These are phyloP conservation scores for Cutaneotrichosporon arboriforme DNA, from an alignment of 1,284 basidiomycete species.

Conservation along the genomic window DNA sequence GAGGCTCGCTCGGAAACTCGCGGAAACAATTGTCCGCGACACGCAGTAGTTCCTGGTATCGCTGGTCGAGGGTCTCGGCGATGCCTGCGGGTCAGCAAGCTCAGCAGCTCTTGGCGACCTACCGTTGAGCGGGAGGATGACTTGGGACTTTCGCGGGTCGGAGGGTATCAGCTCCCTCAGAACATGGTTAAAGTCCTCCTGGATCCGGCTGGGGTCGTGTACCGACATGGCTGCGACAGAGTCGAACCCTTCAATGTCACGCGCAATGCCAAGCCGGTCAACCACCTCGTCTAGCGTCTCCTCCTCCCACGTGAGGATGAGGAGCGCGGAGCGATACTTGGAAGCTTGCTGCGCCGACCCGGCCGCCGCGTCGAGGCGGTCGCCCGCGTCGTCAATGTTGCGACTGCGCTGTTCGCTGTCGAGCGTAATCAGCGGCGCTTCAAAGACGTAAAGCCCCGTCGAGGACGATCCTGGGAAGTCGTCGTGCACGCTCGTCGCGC, in stretches of 20 bases:
- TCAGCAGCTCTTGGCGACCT: slow-evolving; percentile 1
- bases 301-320: slow-evolving; percentile 39
- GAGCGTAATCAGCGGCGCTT: slow-evolving; percentile 24
- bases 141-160: slow-evolving; percentile 20
- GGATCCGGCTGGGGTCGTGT: slow-evolving; percentile 27
- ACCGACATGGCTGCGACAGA: slow-evolving; percentile 25
- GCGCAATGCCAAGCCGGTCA: slow-evolving; percentile 25
- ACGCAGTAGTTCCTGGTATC: slow-evolving; percentile 19
- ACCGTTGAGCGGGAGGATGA: slow-evolving; percentile 23
- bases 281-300: slow-evolving; percentile 31
- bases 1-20: not conserved
- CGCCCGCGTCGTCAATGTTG: slow-evolving; percentile 32
- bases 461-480: slow-evolving; percentile 14
- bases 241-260: slow-evolving; percentile 22
- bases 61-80: slow-evolving; percentile 11
- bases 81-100: slow-evolving; percentile 8
- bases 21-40: slow-evolving; percentile 10
- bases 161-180: slow-evolving; percentile 16
- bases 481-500: slow-evolving; percentile 7
- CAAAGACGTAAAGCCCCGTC: slow-evolving; percentile 31
- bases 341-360: slow-evolving; percentile 17
- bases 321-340: slow-evolving; percentile 24
- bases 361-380: slow-evolving; percentile 23
- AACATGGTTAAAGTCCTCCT: slow-evolving; percentile 19
- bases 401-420: not conserved